phyloP scores from a whole-genome alignment of 805 yeast genomes.

The Wickerhamomyces sydowiorum region DNA sequence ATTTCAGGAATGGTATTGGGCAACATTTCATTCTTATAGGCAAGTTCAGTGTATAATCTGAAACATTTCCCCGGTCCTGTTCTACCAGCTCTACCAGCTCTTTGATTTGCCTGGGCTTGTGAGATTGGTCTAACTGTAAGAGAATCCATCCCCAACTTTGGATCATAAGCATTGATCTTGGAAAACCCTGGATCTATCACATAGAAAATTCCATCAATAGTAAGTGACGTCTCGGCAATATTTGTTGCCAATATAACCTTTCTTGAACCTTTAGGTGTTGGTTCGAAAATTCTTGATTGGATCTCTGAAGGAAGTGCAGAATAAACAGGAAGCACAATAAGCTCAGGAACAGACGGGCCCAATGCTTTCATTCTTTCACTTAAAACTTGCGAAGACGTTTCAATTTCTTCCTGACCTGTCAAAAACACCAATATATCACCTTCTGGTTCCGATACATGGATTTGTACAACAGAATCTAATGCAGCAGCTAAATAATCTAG shows the following conservation, averaged over 20 bases:
- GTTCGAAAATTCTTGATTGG: slow-evolving; percentile 84
- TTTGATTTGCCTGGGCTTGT: slow-evolving; percentile 91
- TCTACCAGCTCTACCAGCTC: slow-evolving; percentile 97
- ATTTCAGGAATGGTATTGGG: slow-evolving; percentile 86
- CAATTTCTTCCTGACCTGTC: slow-evolving; percentile 95
- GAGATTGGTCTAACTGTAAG: slow-evolving; percentile 81
- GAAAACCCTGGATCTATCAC: slow-evolving; percentile 96
- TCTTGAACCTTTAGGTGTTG: slow-evolving; percentile 76
- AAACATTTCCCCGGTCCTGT: slow-evolving; percentile 95
- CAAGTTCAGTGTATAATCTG: slow-evolving; percentile 81
- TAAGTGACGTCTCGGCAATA: slow-evolving; percentile 95
- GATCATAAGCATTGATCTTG: slow-evolving; percentile 82
- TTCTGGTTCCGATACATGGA: slow-evolving; percentile 69
- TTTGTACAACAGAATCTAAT: slow-evolving; percentile 78
- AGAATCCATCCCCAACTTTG: slow-evolving; percentile 88
- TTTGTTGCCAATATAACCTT: slow-evolving; percentile 94
- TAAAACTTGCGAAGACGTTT: slow-evolving; percentile 74
- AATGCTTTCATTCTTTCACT: slow-evolving; percentile 60
- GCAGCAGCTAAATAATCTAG: slow-evolving; percentile 81
- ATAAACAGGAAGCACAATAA: slow-evolving; percentile 81
- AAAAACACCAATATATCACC: slow-evolving; percentile 82
- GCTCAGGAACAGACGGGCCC: slow-evolving; percentile 56
- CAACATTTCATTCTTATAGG: slow-evolving; percentile 72
- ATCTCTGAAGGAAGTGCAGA: slow-evolving; percentile 88
- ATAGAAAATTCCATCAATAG: slow-evolving; percentile 87